phyloP scores from a whole-genome alignment of 2,329 filamentous ascomycete genomes.

The Aaosphaeria pasadenensis region DNA sequence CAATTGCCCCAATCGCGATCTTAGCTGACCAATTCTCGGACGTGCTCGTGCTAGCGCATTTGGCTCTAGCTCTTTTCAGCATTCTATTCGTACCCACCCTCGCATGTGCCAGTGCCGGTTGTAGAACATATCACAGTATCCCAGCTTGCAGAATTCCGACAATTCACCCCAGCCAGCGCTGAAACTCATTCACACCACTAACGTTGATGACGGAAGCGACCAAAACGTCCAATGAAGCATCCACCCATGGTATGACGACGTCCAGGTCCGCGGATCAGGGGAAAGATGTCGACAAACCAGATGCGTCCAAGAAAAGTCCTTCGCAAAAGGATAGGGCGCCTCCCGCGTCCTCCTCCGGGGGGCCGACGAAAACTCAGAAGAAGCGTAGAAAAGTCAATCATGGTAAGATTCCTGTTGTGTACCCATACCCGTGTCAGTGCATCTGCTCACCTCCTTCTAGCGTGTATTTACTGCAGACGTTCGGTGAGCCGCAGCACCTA shows the following conservation, averaged over 20 bases:
- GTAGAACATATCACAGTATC: slow-evolving; percentile 14
- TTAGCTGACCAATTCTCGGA: not conserved
- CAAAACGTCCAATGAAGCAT: slow-evolving; percentile 36
- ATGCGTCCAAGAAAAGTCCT: slow-evolving; percentile 24
- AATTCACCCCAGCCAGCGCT: slow-evolving; percentile 20
- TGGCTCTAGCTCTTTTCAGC: not conserved
- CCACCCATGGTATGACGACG: slow-evolving; percentile 30
- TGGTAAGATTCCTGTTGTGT: slow-evolving; percentile 36
- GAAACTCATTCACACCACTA: slow-evolving; percentile 21
- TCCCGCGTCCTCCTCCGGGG: slow-evolving; percentile 26
- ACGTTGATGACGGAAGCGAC: slow-evolving; percentile 38
- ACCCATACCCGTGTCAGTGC: slow-evolving; percentile 14
- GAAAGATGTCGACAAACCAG: slow-evolving; percentile 22
- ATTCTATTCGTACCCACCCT: slow-evolving; percentile 16
- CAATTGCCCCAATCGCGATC: not conserved
- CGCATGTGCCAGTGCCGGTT: slow-evolving; percentile 15
- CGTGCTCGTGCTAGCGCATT: not conserved
- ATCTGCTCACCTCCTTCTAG: slow-evolving; percentile 33
- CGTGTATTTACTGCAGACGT: slow-evolving; percentile 54
- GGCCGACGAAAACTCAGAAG: slow-evolving; percentile 38
- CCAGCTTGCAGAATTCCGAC: slow-evolving; percentile 20
- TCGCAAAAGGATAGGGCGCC: slow-evolving; percentile 26
- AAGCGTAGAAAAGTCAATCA: slow-evolving; percentile 56
- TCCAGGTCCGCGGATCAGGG: slow-evolving; percentile 26
- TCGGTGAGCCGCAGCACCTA: slow-evolving; percentile 42